These are phyloP conservation scores for Solanum peruvianum DNA, from an alignment of 257 asterid genomes.

Conservation along the genomic window DNA sequence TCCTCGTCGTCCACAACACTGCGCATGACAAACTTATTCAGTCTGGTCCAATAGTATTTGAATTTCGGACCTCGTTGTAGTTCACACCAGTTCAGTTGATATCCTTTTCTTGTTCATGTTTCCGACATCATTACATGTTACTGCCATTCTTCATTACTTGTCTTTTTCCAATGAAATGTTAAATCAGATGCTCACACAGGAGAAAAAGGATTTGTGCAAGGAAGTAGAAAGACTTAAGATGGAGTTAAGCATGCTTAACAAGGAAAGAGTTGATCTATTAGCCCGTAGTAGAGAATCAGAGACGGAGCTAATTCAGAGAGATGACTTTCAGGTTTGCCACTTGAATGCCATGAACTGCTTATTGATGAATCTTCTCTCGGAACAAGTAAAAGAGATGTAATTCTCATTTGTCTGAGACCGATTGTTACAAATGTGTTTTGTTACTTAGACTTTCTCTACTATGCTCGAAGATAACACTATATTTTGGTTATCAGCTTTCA, in stretches of 20 bases:
- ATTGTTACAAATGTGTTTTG: neutral
- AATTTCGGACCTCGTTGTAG: neutral
- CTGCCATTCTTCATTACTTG: slow-evolving; percentile 1
- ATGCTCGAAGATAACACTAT: neutral
- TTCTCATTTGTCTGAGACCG: neutral
- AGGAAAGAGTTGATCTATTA: slow-evolving; percentile 36
- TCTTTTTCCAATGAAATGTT: slow-evolving; percentile 11
- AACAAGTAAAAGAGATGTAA: neutral
- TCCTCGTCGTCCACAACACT: no score
- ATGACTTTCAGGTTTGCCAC: slow-evolving; percentile 34
- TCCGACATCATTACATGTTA: neutral
- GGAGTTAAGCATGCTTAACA: slow-evolving; percentile 35
- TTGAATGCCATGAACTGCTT: neutral
- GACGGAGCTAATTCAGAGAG: slow-evolving; percentile 5
- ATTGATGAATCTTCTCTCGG: neutral
- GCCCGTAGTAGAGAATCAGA: slow-evolving; percentile 26
- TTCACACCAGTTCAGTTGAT: neutral
- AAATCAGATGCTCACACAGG: slow-evolving; percentile 11
- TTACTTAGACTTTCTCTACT: neutral
- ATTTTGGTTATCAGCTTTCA: neutral
- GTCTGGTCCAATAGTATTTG: neutral
- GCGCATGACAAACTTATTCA: neutral
- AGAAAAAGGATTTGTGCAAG: slow-evolving; percentile 14
- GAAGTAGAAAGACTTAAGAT: slow-evolving; percentile 33
- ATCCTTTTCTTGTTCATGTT: neutral